A percentile compares a stretch with the other conserved stretches of the same genome.
phyloP scores from a whole-genome alignment of 164 flowering plant species.

The Aristolochia contorta region DNA sequence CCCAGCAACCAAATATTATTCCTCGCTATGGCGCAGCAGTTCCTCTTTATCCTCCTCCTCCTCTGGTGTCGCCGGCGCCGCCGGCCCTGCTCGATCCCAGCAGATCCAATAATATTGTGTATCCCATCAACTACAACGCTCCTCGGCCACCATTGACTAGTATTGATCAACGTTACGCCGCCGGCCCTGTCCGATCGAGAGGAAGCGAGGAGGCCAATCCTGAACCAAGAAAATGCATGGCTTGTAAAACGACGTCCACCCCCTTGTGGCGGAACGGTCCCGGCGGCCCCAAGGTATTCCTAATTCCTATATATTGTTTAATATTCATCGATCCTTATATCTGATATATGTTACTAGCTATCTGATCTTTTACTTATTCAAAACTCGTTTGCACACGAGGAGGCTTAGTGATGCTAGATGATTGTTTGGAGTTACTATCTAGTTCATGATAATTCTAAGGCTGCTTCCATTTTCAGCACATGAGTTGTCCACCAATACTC shows the following conservation, averaged over 20 bases:
- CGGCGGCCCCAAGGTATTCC: constrained; percentile 5
- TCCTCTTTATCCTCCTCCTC: background rate
- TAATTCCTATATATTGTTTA: background rate
- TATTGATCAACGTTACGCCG: background rate
- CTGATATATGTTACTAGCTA: too few species aligned
- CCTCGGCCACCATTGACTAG: background rate
- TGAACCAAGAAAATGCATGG: background rate
- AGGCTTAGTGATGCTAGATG: too few species aligned
- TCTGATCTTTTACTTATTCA: too few species aligned
- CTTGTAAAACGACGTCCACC: constrained; percentile 2
- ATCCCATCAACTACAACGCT: background rate
- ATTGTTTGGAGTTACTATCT: background rate
- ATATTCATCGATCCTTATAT: too few species aligned
- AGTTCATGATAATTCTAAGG: too few species aligned
- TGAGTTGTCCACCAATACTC: too few species aligned
- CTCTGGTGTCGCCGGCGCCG: background rate
- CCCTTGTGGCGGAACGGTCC: constrained; percentile 13
- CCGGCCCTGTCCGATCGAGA: background rate
- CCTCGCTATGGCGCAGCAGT: background rate
- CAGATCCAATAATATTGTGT: background rate
- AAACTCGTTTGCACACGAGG: background rate
- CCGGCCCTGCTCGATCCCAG: background rate
- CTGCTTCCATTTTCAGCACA: too few species aligned
- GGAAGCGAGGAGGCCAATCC: background rate
- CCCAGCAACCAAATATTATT: background rate